phyloP scores from a whole-genome alignment of 352 stramenopile genomes.

The Phytopythium vexans region DNA sequence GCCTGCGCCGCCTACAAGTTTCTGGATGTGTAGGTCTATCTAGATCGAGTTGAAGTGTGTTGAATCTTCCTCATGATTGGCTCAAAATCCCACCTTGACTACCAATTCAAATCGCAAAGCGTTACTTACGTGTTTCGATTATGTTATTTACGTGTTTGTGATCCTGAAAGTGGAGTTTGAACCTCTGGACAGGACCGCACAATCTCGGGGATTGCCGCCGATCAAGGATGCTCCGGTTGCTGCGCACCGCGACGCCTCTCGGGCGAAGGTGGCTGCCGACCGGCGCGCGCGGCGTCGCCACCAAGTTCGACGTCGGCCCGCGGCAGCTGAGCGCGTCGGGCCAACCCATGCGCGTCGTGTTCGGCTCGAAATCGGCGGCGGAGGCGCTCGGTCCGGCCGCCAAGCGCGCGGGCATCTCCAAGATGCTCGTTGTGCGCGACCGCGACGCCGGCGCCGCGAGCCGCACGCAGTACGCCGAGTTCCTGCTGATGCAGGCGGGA shows the following conservation, averaged over 20 bases:
- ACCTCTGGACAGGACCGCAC: no score
- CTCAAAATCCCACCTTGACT: no score
- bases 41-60: background rate
- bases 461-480: constrained; percentile 69
- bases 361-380: constrained; percentile 44
- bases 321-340: constrained; percentile 34
- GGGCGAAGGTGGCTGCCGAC: background rate
- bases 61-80: no score
- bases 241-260: background rate
- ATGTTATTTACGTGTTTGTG: no score
- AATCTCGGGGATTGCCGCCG: background rate
- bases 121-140: no score
- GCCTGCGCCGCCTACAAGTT: constrained; percentile 37
- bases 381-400: constrained; percentile 35
- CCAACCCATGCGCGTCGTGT: constrained; percentile 41
- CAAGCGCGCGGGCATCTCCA: constrained; percentile 38
- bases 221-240: constrained; percentile 10
- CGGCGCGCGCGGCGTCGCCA: constrained; percentile 18
- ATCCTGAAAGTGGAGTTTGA: no score
- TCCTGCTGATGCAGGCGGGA: constrained; percentile 60
- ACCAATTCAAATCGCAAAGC: no score
- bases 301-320: constrained; percentile 36
- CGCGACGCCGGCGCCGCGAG: constrained; percentile 45
- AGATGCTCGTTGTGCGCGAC: constrained; percentile 74
- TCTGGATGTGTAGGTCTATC: constrained; percentile 17